These are phyloP conservation scores for Didymella sp. DNA, from an alignment of 2,329 filamentous ascomycete species.

Conservation along the genomic window DNA sequence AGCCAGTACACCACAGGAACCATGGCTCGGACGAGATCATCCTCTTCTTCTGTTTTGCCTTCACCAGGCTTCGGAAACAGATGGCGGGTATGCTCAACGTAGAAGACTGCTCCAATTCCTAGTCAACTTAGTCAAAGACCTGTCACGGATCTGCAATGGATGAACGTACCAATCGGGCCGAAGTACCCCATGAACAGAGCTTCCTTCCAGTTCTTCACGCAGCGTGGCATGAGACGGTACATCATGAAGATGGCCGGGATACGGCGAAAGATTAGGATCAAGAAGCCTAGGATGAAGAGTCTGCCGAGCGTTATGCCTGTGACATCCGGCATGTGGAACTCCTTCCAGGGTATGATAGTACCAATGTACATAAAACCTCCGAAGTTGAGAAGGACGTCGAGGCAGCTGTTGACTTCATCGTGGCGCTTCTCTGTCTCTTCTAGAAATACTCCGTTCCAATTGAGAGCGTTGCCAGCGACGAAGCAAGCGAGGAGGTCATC, in stretches of 20 bases:
- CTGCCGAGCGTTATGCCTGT: slow-evolving; percentile 62
- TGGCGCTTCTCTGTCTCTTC: slow-evolving; percentile 63
- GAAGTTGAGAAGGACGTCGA: slow-evolving; percentile 67
- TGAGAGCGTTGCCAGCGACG: slow-evolving; percentile 64
- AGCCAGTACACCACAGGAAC: slow-evolving; percentile 57
- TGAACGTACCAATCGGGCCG: slow-evolving; percentile 49
- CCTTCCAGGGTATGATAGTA: slow-evolving; percentile 61
- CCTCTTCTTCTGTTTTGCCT: slow-evolving; percentile 51
- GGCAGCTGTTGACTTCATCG: slow-evolving; percentile 66
- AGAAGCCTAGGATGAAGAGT: slow-evolving; percentile 60
- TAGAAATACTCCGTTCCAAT: slow-evolving; percentile 69
- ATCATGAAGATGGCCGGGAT: slow-evolving; percentile 63
- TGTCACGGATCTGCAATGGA: too few relatives aligned
- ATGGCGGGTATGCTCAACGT: slow-evolving; percentile 55
- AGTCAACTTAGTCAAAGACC: too few relatives aligned
- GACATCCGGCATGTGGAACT: slow-evolving; percentile 58
- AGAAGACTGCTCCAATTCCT: slow-evolving; percentile 53
- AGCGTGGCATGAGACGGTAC: slow-evolving; percentile 63
- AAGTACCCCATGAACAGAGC: slow-evolving; percentile 68
- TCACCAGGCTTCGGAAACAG: slow-evolving; percentile 53
- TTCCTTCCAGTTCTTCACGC: slow-evolving; percentile 62
- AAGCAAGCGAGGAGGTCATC: slow-evolving; percentile 69
- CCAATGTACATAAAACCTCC: slow-evolving; percentile 68
- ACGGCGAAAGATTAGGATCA: slow-evolving; percentile 63
- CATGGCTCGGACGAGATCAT: slow-evolving; percentile 51